Evolutionary conservation across 495 filamentous ascomycete species (phyloP).

Genomic region (Aspergillus incahuasiensis): DNA sequence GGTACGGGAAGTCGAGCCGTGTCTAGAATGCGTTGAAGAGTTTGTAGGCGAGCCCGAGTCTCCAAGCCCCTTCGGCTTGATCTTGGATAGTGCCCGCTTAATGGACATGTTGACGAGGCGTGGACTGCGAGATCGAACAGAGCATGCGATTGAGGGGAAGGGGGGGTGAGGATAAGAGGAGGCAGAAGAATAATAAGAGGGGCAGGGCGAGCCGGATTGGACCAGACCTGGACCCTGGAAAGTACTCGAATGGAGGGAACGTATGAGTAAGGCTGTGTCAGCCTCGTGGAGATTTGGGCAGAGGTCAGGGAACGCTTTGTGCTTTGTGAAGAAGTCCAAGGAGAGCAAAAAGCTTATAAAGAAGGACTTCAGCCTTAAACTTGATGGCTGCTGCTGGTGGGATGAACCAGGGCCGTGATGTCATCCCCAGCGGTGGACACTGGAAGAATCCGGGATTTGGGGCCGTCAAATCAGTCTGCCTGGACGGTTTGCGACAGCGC

Average conservation of each 20-base stretch:
- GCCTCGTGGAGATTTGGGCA: background rate
- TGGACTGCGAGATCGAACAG: background rate
- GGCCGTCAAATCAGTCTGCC: background rate
- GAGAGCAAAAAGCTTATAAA: constrained; percentile 2
- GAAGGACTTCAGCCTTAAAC: background rate
- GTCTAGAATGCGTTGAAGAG: constrained; percentile 1
- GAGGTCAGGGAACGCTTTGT: background rate
- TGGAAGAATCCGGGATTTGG: background rate
- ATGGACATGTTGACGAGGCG: constrained; percentile 37
- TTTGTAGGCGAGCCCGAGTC: constrained; percentile 24
- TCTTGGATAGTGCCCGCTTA: constrained; percentile 43
- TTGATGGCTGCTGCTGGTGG: background rate
- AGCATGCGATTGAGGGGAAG: constrained; percentile 17
- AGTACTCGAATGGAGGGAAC: background rate
- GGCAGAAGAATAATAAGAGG: constrained; percentile 7
- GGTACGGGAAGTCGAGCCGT: constrained; percentile 10
- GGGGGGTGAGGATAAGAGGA: constrained; percentile 37
- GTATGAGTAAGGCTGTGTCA: background rate
- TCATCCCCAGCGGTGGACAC: background rate
- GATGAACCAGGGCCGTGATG: background rate
- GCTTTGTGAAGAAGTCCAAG: background rate
- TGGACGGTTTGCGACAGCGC: background rate
- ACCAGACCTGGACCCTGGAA: background rate
- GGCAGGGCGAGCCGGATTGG: background rate
- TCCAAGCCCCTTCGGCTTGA: constrained; percentile 23